phyloP scores from a whole-genome alignment of 306 rosid genomes.

The Fragaria ananassa region DNA sequence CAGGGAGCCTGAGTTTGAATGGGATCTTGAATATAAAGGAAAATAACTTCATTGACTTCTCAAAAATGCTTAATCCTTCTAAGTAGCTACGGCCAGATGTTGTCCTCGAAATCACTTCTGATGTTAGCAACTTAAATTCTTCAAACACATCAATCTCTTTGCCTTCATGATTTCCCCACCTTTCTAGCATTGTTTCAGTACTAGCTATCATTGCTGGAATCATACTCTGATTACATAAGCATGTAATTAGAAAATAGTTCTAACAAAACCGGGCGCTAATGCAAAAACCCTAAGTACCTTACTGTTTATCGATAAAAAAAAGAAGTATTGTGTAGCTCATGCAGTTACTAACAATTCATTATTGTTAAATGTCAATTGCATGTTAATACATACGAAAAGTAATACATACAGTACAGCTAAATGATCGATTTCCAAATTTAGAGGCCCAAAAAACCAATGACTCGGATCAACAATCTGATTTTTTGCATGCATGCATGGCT shows the following conservation, averaged over 20 bases:
- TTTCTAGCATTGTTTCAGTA: constrained; percentile 19
- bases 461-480: neutral
- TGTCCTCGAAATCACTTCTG: constrained; percentile 23
- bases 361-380: no score
- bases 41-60: neutral
- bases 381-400: no score
- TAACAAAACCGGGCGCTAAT: neutral
- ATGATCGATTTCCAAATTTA: neutral
- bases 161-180: constrained; percentile 21
- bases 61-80: constrained; percentile 18
- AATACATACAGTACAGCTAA: no score
- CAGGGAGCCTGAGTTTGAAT: constrained; percentile 1
- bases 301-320: no score
- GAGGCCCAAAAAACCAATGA: neutral
- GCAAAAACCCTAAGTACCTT: no score
- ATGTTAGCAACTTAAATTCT: constrained; percentile 23
- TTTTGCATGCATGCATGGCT: neutral
- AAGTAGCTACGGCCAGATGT: constrained; percentile 15
- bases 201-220: constrained; percentile 17
- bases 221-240: constrained; percentile 3
- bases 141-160: constrained; percentile 30
- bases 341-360: no score
- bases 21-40: neutral
- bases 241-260: neutral
- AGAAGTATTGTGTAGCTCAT: no score